phyloP scores from a whole-genome alignment of 768 basidiomycete species.

The Kwoniella dendrophila region DNA sequence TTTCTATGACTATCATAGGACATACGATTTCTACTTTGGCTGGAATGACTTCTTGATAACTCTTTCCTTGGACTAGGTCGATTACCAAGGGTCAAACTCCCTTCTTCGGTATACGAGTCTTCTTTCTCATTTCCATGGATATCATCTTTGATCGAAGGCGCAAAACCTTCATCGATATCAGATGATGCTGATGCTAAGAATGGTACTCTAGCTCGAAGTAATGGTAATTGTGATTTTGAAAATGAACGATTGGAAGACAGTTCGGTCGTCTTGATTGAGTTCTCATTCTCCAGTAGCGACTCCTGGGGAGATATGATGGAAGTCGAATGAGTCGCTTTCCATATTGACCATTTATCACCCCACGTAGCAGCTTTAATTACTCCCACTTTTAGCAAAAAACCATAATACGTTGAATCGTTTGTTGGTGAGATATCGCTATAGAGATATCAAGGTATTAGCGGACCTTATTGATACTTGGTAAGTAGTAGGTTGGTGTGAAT shows the following conservation, averaged over 20 bases:
- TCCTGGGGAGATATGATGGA: background rate
- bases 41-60: constrained; percentile 2
- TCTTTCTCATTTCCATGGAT: background rate
- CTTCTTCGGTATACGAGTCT: background rate
- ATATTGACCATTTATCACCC: constrained; percentile 50
- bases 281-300: background rate
- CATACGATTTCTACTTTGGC: background rate
- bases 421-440: constrained; percentile 41
- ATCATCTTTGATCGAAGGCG: constrained; percentile 22
- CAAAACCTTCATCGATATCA: constrained; percentile 46
- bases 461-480: background rate
- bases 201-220: constrained; percentile 31
- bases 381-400: constrained; percentile 48
- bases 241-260: background rate
- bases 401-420: constrained; percentile 46
- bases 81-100: constrained; percentile 2
- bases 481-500: background rate
- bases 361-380: constrained; percentile 47
- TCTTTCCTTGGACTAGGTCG: constrained; percentile 37
- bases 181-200: constrained; percentile 48
- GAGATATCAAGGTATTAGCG: background rate
- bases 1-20: constrained; percentile 2
- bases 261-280: background rate
- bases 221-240: constrained; percentile 10
- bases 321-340: constrained; percentile 26